These are phyloP conservation scores for Ganoderma resinaceum DNA, from an alignment of 1,284 basidiomycete genomes.

Conservation along the genomic window DNA sequence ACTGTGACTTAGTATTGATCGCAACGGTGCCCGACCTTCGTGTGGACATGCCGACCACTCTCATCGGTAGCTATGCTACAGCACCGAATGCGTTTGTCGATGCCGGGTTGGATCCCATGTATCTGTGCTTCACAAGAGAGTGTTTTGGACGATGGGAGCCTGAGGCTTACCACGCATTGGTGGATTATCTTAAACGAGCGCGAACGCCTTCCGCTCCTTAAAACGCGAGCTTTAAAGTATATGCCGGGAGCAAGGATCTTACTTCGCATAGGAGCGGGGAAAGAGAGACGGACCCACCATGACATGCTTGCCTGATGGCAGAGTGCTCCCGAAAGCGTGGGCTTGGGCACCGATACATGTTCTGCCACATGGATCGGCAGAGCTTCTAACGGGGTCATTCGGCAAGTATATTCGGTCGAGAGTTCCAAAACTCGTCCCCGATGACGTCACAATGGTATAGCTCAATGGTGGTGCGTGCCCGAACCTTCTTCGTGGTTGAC, in stretches of 20 bases:
- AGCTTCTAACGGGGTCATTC: slow-evolving; percentile 18
- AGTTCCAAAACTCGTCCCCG: slow-evolving; percentile 80
- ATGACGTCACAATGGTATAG: slow-evolving; percentile 87
- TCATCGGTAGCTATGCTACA: not conserved
- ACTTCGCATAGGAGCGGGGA: not conserved
- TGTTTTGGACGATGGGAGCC: not conserved
- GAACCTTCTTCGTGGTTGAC: slow-evolving; percentile 39
- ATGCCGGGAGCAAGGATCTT: not conserved
- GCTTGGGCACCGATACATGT: not conserved
- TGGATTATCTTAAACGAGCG: not conserved
- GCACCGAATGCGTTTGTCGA: not conserved
- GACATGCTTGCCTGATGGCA: not conserved
- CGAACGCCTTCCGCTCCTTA: not conserved
- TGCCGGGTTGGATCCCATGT: not conserved
- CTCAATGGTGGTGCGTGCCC: slow-evolving; percentile 51
- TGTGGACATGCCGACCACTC: not conserved
- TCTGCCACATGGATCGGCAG: not conserved
- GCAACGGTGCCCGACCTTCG: not conserved
- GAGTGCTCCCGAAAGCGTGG: not conserved
- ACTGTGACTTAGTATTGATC: too few species aligned
- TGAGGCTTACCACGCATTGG: not conserved
- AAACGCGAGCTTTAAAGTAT: not conserved
- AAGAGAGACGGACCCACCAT: not conserved
- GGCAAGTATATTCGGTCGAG: slow-evolving; percentile 53
- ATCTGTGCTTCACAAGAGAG: not conserved